Evolutionary conservation across 2,329 filamentous ascomycete species (phyloP).

Genomic region (Colletotrichum endophyticum): DNA sequence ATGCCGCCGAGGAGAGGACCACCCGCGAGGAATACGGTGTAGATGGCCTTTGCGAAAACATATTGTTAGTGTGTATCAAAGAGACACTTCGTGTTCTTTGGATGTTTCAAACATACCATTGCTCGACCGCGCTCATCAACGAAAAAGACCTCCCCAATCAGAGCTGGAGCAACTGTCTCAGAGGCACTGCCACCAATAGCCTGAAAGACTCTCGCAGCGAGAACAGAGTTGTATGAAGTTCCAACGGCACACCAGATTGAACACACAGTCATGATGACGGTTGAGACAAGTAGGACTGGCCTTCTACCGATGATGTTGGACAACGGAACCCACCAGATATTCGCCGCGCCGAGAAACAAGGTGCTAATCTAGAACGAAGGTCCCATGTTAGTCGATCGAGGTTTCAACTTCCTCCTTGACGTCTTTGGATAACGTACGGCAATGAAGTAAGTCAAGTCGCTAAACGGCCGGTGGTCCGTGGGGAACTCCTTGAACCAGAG

Average conservation of each 20-base stretch:
- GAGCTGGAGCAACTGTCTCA: conserved; percentile 35
- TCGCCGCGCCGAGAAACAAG: conserved; percentile 35
- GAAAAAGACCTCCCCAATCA: conserved; percentile 41
- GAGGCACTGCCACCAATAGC: conserved; percentile 36
- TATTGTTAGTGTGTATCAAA: not conserved
- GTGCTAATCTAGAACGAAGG: conserved; percentile 31
- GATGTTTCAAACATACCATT: conserved; percentile 26
- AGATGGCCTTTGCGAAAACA: conserved; percentile 26
- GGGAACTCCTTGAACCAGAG: conserved; percentile 36
- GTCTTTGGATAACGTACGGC: conserved; percentile 19
- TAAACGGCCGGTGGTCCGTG: conserved; percentile 22
- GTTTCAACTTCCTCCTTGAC: not conserved
- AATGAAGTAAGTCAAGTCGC: conserved; percentile 33
- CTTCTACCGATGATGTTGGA: conserved; percentile 39
- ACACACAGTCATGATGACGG: conserved; percentile 29
- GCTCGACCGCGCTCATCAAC: conserved; percentile 37
- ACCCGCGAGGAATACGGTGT: conserved; percentile 33
- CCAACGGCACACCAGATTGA: conserved; percentile 31
- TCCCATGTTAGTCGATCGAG: not conserved
- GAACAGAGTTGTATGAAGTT: conserved; percentile 25
- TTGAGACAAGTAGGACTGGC: conserved; percentile 32
- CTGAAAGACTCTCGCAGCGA: conserved; percentile 35
- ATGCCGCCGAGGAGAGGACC: conserved; percentile 38
- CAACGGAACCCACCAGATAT: conserved; percentile 41
- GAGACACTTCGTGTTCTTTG: not conserved